A percentile compares a stretch with the other conserved stretches of the same genome.
Conservation (phyloP, 345 rosid genomes). For the Geranium rotundifolium region DNA sequence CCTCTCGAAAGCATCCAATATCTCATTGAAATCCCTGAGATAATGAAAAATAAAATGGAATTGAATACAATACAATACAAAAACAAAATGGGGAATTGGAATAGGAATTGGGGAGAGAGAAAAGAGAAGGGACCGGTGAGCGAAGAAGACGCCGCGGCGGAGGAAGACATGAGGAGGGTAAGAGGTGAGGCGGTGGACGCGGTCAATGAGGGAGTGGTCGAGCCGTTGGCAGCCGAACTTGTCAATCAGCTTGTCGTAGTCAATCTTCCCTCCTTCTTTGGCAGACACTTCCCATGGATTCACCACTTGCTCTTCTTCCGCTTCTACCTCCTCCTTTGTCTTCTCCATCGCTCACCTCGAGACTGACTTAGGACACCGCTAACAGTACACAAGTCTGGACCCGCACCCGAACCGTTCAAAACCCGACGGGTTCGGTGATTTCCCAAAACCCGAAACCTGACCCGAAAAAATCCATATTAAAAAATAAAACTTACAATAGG, state of each 20-base stretch:
- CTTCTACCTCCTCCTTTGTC: slow-evolving; percentile 17
- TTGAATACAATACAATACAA: background rate
- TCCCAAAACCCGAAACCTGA: too few species aligned
- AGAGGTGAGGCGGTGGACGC: slow-evolving; percentile 65
- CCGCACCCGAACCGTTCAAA: too few species aligned
- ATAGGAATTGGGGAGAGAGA: too few species aligned
- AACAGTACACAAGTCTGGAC: too few species aligned
- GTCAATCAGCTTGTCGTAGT: slow-evolving; percentile 85
- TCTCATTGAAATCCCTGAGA: slow-evolving; percentile 56
- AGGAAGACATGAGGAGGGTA: slow-evolving; percentile 73
- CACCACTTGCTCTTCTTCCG: slow-evolving; percentile 43
- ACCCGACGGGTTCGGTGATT: too few species aligned
- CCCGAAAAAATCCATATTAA: too few species aligned
- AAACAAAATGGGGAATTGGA: background rate
- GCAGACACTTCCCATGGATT: slow-evolving; percentile 91
- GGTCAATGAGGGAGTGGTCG: slow-evolving; percentile 42
- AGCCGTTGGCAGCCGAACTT: slow-evolving; percentile 81
- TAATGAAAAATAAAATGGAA: background rate
- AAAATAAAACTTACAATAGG: too few species aligned
- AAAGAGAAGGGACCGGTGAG: slow-evolving; percentile 40
- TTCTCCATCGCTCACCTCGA: slow-evolving; percentile 26
- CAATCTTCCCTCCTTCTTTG: slow-evolving; percentile 59
- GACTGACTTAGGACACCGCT: too few species aligned
- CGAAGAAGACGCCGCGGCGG: slow-evolving; percentile 89
- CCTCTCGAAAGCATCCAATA: slow-evolving; percentile 65